These are phyloP conservation scores for Venustampulla echinocandica DNA, from an alignment of 495 filamentous ascomycete species.

Conservation along the genomic window DNA sequence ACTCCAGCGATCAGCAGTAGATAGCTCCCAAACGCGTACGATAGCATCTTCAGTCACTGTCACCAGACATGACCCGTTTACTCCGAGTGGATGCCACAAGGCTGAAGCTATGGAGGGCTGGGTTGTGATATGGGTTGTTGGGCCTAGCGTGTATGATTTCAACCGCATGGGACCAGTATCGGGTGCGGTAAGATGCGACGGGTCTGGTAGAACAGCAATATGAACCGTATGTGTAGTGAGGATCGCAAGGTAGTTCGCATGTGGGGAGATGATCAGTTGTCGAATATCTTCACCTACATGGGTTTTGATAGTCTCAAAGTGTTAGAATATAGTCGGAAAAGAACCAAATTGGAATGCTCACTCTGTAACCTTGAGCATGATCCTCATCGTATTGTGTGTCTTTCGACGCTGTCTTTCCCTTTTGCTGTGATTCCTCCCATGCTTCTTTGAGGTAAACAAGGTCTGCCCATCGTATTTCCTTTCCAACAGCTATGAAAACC, in stretches of 20 bases:
- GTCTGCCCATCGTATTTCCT: conserved; percentile 80
- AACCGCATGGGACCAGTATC: conserved; percentile 59
- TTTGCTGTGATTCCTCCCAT: conserved; percentile 43
- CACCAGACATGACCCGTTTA: conserved; percentile 61
- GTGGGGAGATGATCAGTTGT: conserved; percentile 74
- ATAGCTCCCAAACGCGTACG: conserved; percentile 81
- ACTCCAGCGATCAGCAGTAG: conserved; percentile 67
- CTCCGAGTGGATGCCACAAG: conserved; percentile 80
- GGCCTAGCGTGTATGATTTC: conserved; percentile 77
- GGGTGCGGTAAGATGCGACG: conserved; percentile 56
- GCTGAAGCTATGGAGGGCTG: conserved; percentile 66
- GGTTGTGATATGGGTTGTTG: conserved; percentile 79
- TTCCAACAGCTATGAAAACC: conserved; percentile 74
- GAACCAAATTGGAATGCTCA: conserved; percentile 26
- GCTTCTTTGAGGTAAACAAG: conserved; percentile 64
- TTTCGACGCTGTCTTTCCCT: conserved; percentile 14
- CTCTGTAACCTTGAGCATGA: conserved; percentile 36
- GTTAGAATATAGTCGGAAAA: conserved; percentile 10
- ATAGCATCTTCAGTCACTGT: conserved; percentile 80
- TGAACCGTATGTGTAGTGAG: conserved; percentile 77
- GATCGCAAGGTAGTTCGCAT: conserved; percentile 70
- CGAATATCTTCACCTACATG: conserved; percentile 66
- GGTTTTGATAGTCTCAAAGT: conserved; percentile 54
- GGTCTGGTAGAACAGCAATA: conserved; percentile 68
- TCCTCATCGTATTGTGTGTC: conserved; percentile 18